Conservation (phyloP, 257 asterid genomes). For the Paulownia fortunei region DNA sequence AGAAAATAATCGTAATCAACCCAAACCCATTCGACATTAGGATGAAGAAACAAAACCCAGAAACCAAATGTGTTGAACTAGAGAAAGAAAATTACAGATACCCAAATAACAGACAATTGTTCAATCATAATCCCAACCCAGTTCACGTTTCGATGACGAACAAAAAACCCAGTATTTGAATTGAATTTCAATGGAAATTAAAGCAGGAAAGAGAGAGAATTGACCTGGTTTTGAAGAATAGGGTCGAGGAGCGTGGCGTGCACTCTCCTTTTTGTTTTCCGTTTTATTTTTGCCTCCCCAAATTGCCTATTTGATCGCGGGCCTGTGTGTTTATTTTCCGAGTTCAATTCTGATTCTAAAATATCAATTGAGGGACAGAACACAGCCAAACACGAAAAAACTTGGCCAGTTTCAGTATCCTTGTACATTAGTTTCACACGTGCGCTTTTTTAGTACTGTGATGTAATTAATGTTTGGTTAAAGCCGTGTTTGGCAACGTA, state of each 20-base stretch:
- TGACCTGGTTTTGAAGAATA: constrained; percentile 47
- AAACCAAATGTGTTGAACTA: constrained; percentile 26
- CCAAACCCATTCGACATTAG: constrained; percentile 12
- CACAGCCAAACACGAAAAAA: constrained; percentile 11
- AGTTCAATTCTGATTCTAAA: neutral
- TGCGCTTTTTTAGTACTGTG: neutral
- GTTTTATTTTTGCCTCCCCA: neutral
- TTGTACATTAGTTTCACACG: constrained; percentile 3
- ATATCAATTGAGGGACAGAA: neutral
- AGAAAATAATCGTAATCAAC: neutral
- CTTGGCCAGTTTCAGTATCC: neutral
- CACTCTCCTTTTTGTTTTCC: too few relatives aligned
- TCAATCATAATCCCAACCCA: constrained; percentile 38
- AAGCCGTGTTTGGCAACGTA: constrained; percentile 24
- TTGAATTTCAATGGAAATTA: constrained; percentile 26
- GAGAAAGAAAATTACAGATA: neutral
- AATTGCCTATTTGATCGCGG: constrained; percentile 20
- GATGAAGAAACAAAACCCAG: neutral
- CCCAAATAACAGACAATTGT: neutral
- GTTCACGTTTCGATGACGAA: constrained; percentile 18
- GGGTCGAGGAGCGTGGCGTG: constrained; percentile 25
- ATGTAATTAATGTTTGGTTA: constrained; percentile 18
- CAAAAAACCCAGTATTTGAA: constrained; percentile 19
- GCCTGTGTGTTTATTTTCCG: neutral
- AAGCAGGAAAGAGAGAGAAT: constrained; percentile 32